Base-by-base conservation (phyloP, 495 filamentous ascomycete genomes). In the Cetradonia linearis region DNA sequence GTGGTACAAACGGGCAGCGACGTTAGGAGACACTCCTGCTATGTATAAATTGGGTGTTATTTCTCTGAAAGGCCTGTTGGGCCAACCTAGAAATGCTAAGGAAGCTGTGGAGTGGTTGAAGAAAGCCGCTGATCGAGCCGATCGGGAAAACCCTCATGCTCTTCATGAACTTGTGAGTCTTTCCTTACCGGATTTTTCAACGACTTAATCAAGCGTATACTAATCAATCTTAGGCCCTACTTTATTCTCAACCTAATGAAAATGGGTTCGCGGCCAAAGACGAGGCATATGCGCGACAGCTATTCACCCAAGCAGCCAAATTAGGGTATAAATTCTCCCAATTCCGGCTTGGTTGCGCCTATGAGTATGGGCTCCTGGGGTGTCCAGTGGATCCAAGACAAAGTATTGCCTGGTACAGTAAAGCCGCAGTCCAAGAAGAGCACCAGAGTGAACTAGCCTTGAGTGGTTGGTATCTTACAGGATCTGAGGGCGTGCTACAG, bases 1-100 rank as follows among this genome's bases (percentile, higher is more conserved):
- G 67, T 98, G 93, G 93, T 98, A 97, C 70, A 91, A 90, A 70
- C 89, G 91, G 23, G 89, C 92, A 14, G 91, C 93, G 1, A 82
- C 86, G 8, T 77, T 96, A 6, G 93, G 93, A 14, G 91, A 97
- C 66, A 86, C 87, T 0, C 85, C 91, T 0, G 93, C 92, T 28
- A 94, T 95, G 91, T 98, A 96, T 74, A 98, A 98, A 72, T 85
- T 97, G 72, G 93, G 93, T 56, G 92, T 95, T 83, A 95, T 98
- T 67, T 76, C 87, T 63, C 78, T 96, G 31, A 96, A 96, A 70
- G 92, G 91, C 25, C 79, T 96, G n/a, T 82, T 98, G 16, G 91
- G 91, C 10, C 92, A 96, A 70, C 79, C 81, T n/a, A 80, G 78
- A 64, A 95, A 90, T 70, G 81, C 86, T 6, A 81, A 85, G 44